Evolutionary conservation across 2,329 filamentous ascomycete species (phyloP).

Genomic region (Sclerotinia nivalis): DNA sequence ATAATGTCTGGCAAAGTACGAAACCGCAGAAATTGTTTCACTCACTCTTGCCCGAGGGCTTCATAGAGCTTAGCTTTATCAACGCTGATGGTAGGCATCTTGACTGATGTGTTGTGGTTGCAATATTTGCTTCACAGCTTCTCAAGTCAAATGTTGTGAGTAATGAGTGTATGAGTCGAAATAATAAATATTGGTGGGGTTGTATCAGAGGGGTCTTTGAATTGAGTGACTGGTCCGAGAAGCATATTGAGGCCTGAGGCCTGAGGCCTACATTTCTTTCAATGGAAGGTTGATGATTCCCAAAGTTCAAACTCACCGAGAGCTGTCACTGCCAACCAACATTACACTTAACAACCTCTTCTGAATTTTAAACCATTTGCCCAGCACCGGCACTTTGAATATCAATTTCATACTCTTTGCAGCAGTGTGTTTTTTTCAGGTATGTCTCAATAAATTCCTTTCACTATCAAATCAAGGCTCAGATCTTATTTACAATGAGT

Average conservation of each 20-base stretch:
- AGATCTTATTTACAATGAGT: slow-evolving; percentile 15
- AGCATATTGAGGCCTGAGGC: background rate
- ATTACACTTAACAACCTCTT: slow-evolving; percentile 16
- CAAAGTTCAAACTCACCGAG: slow-evolving; percentile 17
- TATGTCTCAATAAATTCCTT: slow-evolving; percentile 1
- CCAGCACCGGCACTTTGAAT: slow-evolving; percentile 11
- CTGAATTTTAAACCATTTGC: background rate
- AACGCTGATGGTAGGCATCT: slow-evolving; percentile 94
- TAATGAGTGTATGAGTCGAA: slow-evolving; percentile 20
- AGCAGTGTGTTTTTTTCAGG: slow-evolving; percentile 4
- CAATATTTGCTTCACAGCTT: slow-evolving; percentile 13
- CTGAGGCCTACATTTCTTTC: background rate
- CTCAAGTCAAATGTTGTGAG: background rate
- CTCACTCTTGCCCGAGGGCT: slow-evolving; percentile 84
- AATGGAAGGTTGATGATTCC: slow-evolving; percentile 11
- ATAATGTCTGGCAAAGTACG: background rate
- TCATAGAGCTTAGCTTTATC: slow-evolving; percentile 96
- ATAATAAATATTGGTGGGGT: slow-evolving; percentile 23
- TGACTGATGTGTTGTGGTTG: slow-evolving; percentile 38
- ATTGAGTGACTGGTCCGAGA: slow-evolving; percentile 3
- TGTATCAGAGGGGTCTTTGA: slow-evolving; percentile 19
- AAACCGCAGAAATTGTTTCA: slow-evolving; percentile 34
- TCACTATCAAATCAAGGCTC: background rate
- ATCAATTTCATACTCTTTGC: background rate
- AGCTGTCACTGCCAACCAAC: slow-evolving; percentile 18